Conservation (phyloP, 805 yeast genomes). For the Candida ipomoeae region DNA sequence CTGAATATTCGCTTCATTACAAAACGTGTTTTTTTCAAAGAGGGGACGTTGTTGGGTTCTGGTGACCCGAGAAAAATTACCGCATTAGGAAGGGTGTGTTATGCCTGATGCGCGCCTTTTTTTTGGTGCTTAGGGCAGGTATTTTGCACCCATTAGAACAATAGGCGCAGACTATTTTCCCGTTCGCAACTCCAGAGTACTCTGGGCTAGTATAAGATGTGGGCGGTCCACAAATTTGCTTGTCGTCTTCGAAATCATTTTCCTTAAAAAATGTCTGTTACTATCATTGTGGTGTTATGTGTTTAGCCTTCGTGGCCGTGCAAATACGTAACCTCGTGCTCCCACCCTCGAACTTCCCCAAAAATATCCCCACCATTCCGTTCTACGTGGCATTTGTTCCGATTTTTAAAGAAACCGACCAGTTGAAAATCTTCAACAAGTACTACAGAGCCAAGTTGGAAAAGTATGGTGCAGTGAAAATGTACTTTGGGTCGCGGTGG, state of each 20-base stretch:
- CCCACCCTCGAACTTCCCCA: constrained; percentile 52
- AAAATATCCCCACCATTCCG: constrained; percentile 57
- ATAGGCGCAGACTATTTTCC: background rate
- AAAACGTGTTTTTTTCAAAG: no score
- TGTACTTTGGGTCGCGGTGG: constrained; percentile 61
- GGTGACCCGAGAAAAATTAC: background rate
- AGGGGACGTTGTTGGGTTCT: background rate
- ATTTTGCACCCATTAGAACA: background rate
- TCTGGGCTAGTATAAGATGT: background rate
- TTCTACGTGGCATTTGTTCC: constrained; percentile 54
- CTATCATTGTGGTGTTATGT: background rate
- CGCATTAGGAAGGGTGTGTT: background rate
- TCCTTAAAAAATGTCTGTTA: background rate
- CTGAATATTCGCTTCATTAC: no score
- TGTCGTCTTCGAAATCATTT: no score
- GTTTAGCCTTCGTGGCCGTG: background rate
- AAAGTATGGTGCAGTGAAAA: constrained; percentile 53
- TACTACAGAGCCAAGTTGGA: constrained; percentile 45
- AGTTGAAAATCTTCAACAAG: constrained; percentile 40
- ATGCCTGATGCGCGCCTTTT: background rate
- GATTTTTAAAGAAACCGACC: constrained; percentile 42
- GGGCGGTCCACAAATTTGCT: background rate
- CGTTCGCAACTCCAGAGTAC: background rate
- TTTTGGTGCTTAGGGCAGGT: background rate
- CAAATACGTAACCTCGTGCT: constrained; percentile 20